Percentiles rank a stretch among this genome's conserved stretches.
Conservation (phyloP, 2,329 filamentous ascomycete species). For the Cladosporium oxysporum region DNA sequence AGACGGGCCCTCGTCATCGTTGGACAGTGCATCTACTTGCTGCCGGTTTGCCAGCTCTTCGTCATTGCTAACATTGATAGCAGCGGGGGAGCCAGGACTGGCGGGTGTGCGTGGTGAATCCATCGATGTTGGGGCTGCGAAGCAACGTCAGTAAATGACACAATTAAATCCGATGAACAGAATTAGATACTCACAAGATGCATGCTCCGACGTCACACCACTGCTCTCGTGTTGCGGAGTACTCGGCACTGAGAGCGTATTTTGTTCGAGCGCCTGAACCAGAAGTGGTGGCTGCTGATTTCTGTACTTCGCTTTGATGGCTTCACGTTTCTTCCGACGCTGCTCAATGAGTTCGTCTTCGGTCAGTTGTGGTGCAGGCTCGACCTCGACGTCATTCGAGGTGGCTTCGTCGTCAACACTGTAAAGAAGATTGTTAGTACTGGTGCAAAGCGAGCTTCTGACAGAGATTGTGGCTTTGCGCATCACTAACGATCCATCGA, state of each 20-base stretch:
- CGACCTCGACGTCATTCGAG: slow-evolving; percentile 54
- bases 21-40: slow-evolving; percentile 31
- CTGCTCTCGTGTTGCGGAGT: slow-evolving; percentile 37
- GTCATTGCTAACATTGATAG: slow-evolving; percentile 45
- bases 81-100: slow-evolving; percentile 40
- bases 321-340: slow-evolving; percentile 79
- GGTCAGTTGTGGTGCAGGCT: slow-evolving; percentile 57
- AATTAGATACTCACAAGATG: slow-evolving; percentile 4
- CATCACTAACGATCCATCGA: not conserved
- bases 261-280: slow-evolving; percentile 68
- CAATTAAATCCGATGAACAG: not conserved
- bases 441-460: not conserved
- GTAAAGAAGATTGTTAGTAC: slow-evolving; percentile 50
- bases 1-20: slow-evolving; percentile 72
- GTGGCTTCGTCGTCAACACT: slow-evolving; percentile 23
- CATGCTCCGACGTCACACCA: slow-evolving; percentile 28
- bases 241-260: slow-evolving; percentile 60
- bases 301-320: slow-evolving; percentile 80
- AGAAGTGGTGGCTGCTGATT: slow-evolving; percentile 58
- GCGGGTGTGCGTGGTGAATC: slow-evolving; percentile 30
- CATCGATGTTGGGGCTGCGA: slow-evolving; percentile 26
- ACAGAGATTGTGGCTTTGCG: not conserved
- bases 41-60: slow-evolving; percentile 41
- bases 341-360: slow-evolving; percentile 83
- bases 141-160: not conserved